A percentile compares a stretch with the other conserved stretches of the same genome.
These are phyloP conservation scores for Hyphopichia khmerensis DNA, from an alignment of 1,139 yeast genomes.

Conservation along the genomic window DNA sequence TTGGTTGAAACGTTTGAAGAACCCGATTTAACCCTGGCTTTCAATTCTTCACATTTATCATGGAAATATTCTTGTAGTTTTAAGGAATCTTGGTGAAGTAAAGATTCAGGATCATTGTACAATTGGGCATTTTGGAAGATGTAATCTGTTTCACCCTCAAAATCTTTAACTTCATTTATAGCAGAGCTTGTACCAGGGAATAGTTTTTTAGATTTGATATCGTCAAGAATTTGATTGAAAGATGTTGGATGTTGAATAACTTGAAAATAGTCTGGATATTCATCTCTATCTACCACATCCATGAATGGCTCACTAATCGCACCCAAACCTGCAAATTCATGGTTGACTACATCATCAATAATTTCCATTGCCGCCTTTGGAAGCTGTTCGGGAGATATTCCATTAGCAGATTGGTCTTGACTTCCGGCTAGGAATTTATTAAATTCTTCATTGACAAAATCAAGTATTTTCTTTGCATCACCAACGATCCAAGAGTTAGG, in stretches of 20 bases:
- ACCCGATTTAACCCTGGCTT: constrained; percentile 13
- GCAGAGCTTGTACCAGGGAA: constrained; percentile 25
- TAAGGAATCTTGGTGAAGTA: constrained; percentile 56
- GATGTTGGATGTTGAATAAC: constrained; percentile 59
- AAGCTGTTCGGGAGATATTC: constrained; percentile 10
- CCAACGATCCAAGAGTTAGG: constrained; percentile 60
- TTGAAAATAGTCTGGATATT: constrained; percentile 60
- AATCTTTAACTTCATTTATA: constrained; percentile 44
- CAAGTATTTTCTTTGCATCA: constrained; percentile 46
- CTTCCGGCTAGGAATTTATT: constrained; percentile 6
- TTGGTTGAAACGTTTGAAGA: constrained; percentile 14
- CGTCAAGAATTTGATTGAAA: constrained; percentile 43
- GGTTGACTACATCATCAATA: constrained; percentile 38
- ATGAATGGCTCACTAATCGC: constrained; percentile 55
- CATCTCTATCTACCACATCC: constrained; percentile 54
- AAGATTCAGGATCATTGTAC: constrained; percentile 56
- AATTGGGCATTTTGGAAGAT: constrained; percentile 59
- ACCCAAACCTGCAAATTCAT: constrained; percentile 44
- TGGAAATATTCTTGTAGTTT: constrained; percentile 39
- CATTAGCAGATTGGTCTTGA: not conserved
- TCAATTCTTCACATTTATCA: constrained; percentile 27
- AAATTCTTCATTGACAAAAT: constrained; percentile 43
- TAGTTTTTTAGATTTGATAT: constrained; percentile 40
- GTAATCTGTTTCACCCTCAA: constrained; percentile 46
- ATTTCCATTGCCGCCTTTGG: constrained; percentile 23